Conservation (phyloP, 2,329 filamentous ascomycete species). For the Lecanicillium sp. region DNA sequence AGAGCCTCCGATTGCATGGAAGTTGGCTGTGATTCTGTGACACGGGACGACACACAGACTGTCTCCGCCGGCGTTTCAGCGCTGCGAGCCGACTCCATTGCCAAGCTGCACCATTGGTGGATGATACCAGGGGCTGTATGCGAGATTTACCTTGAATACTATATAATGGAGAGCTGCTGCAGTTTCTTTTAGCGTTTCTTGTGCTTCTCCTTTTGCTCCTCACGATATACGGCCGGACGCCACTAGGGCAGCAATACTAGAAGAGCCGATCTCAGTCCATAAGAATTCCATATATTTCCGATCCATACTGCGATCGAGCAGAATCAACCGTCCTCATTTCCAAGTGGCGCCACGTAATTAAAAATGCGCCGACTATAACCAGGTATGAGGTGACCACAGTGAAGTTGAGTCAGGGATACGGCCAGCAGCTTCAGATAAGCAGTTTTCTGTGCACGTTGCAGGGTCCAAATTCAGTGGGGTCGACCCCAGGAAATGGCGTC, state of each 20-base stretch:
- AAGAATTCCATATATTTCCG: too few species aligned
- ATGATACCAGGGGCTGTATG: not conserved
- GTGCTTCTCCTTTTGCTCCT: not conserved
- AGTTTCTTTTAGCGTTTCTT: not conserved
- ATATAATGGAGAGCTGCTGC: not conserved
- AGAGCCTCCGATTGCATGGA: constrained; percentile 11
- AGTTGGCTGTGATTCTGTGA: not conserved
- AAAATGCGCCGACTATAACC: too few species aligned
- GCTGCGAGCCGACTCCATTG: not conserved
- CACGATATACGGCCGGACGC: too few species aligned
- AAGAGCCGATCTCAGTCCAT: too few species aligned
- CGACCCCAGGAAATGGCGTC: constrained; percentile 11
- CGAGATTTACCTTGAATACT: not conserved
- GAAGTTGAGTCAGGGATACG: too few species aligned
- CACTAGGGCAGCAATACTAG: too few species aligned
- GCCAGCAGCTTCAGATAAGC: too few species aligned
- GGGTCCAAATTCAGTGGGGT: not conserved
- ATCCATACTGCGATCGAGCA: too few species aligned
- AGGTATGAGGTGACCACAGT: too few species aligned
- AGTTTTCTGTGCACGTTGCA: not conserved
- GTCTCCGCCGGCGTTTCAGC: constrained; percentile 13
- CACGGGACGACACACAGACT: constrained; percentile 8
- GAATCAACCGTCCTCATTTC: too few species aligned
- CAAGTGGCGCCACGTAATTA: too few species aligned
- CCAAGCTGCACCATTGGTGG: not conserved